These are phyloP conservation scores for Herpetospermum pedunculosum DNA, from an alignment of 306 rosid genomes.

Conservation along the genomic window DNA sequence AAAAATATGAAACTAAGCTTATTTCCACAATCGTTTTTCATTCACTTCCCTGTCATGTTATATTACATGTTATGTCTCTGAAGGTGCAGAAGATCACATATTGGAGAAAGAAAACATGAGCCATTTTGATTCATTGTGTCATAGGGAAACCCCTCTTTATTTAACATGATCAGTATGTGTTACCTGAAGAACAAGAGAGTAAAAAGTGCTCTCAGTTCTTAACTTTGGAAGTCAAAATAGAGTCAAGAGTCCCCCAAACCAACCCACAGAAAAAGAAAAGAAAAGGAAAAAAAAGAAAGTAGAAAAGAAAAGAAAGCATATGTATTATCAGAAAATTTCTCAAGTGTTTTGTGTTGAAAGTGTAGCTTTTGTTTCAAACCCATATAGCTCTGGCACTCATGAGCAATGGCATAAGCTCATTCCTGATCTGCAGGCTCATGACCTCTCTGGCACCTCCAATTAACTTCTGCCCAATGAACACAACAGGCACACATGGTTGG, in stretches of 20 bases:
- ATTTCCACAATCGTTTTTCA: neutral
- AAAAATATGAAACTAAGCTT: neutral
- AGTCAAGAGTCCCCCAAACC: neutral
- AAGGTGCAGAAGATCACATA: neutral
- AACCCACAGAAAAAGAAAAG: neutral
- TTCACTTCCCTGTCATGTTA: neutral
- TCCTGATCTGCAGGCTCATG: conserved; percentile 45
- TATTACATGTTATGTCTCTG: neutral
- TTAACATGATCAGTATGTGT: neutral
- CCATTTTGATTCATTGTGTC: neutral
- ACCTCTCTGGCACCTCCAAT: conserved; percentile 52
- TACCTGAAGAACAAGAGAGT: conserved; percentile 2
- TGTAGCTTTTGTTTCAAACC: conserved; percentile 14
- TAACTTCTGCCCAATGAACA: conserved; percentile 57
- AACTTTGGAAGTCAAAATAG: neutral
- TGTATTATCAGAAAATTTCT: neutral
- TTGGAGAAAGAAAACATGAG: neutral
- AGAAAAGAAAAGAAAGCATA: neutral
- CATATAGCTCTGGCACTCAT: conserved; percentile 44
- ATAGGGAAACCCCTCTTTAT: conserved; percentile 6
- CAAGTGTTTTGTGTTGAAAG: neutral
- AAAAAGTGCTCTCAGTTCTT: neutral
- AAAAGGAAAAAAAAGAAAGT: neutral
- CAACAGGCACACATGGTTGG: conserved; percentile 54
- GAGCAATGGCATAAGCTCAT: conserved; percentile 45